These are phyloP conservation scores for Umbelopsis vinacea DNA, from an alignment of 192 early-diverging fungal species.

Conservation along the genomic window DNA sequence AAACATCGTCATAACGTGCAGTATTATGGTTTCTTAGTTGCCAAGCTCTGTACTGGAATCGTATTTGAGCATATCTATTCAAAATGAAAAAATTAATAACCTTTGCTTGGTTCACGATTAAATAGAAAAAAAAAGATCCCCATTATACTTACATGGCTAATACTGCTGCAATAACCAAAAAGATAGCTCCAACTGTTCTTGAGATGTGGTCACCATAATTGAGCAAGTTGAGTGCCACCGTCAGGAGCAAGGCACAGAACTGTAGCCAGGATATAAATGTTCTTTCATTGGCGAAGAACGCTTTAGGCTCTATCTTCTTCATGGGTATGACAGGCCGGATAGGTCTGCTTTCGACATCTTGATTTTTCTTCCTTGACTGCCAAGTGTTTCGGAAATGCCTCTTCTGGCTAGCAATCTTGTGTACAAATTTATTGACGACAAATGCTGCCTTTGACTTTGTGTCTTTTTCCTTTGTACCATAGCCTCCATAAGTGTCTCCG, in stretches of 20 bases:
- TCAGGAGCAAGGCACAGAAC: conserved; percentile 73
- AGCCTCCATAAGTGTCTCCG: neutral
- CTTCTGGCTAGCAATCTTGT: conserved; percentile 1
- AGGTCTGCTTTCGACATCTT: conserved; percentile 8
- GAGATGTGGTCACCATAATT: conserved; percentile 70
- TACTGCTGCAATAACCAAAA: conserved; percentile 72
- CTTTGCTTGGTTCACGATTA: too few species aligned
- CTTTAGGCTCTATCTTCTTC: conserved; percentile 81
- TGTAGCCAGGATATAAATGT: conserved; percentile 88
- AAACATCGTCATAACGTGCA: conserved; percentile 37
- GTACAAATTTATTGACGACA: neutral
- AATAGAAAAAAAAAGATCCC: too few species aligned
- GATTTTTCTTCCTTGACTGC: neutral
- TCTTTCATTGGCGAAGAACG: conserved; percentile 88
- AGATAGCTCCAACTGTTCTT: conserved; percentile 66
- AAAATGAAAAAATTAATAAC: conserved; percentile 32
- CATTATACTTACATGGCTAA: conserved; percentile 67
- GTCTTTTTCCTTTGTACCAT: neutral
- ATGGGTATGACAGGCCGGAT: conserved; percentile 35
- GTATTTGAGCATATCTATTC: conserved; percentile 33
- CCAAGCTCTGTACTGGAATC: conserved; percentile 38
- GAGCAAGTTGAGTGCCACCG: conserved; percentile 74
- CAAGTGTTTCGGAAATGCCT: neutral
- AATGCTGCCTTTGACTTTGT: neutral
- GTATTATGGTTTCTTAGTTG: conserved; percentile 29